These are phyloP conservation scores for Candolleomyces efflorescens DNA, from an alignment of 768 basidiomycete species.

Conservation along the genomic window DNA sequence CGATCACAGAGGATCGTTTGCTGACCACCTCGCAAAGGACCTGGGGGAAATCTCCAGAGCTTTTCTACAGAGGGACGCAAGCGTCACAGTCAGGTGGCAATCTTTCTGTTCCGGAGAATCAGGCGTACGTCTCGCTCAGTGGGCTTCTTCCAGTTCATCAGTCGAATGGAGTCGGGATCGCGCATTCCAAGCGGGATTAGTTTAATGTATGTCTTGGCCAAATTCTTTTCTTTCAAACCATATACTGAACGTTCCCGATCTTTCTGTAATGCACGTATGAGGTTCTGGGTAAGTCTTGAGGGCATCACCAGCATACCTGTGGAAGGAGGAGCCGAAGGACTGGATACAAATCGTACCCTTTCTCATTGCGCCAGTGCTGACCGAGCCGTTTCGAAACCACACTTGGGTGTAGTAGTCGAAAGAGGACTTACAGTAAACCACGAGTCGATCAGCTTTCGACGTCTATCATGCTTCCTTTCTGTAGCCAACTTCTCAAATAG, in stretches of 20 bases:
- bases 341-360: slow-evolving; percentile 87
- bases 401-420: not conserved
- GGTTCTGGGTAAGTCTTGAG: not conserved
- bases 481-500: slow-evolving; percentile 73
- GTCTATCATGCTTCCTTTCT: slow-evolving; percentile 71
- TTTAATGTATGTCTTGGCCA: slow-evolving; percentile 91
- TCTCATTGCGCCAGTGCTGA: slow-evolving; percentile 82
- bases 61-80: slow-evolving; percentile 38
- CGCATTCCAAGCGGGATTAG: slow-evolving; percentile 78
- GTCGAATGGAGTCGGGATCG: slow-evolving; percentile 75
- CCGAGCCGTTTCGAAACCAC: slow-evolving; percentile 10
- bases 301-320: slow-evolving; percentile 46
- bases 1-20: slow-evolving; percentile 76
- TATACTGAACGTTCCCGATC: slow-evolving; percentile 91
- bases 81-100: not conserved
- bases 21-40: slow-evolving; percentile 85
- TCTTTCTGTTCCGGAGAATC: not conserved
- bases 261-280: slow-evolving; percentile 52
- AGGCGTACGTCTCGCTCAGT: slow-evolving; percentile 57
- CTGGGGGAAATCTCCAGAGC: slow-evolving; percentile 84
- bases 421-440: slow-evolving; percentile 73
- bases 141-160: slow-evolving; percentile 90
- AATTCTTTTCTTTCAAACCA: slow-evolving; percentile 90
- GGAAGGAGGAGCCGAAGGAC: slow-evolving; percentile 86
- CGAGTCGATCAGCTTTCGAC: slow-evolving; percentile 60